Evolutionary conservation across 2,329 filamentous ascomycete genomes (phyloP).

Genomic region (Akanthomyces uredinophilus): DNA sequence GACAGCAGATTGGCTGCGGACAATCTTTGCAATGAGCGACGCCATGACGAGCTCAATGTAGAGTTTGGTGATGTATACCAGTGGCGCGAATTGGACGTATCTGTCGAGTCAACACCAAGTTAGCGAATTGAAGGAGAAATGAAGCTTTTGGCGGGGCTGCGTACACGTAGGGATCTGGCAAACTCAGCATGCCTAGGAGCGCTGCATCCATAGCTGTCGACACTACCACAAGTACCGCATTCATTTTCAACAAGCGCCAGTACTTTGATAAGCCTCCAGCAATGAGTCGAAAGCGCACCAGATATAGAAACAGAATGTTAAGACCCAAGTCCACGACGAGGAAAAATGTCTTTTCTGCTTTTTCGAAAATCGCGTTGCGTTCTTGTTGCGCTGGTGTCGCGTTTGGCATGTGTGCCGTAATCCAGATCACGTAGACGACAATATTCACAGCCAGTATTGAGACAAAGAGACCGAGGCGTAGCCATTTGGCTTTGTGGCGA

Average conservation of each 20-base stretch:
- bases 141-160: background rate
- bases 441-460: slow-evolving; percentile 33
- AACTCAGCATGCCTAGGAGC: slow-evolving; percentile 22
- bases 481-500: slow-evolving; percentile 25
- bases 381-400: slow-evolving; percentile 12
- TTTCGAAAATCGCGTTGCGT: slow-evolving; percentile 21
- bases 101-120: background rate
- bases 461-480: slow-evolving; percentile 33
- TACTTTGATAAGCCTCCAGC: slow-evolving; percentile 46
- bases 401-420: slow-evolving; percentile 26
- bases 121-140: background rate
- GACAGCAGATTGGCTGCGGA: background rate
- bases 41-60: slow-evolving; percentile 15
- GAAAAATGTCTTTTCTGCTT: slow-evolving; percentile 40
- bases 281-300: slow-evolving; percentile 40
- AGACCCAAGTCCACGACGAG: slow-evolving; percentile 42
- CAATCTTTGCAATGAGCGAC: slow-evolving; percentile 13
- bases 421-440: slow-evolving; percentile 36
- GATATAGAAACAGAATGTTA: slow-evolving; percentile 46
- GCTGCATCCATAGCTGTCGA: slow-evolving; percentile 43
- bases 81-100: slow-evolving; percentile 14
- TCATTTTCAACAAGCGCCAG: slow-evolving; percentile 43
- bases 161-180: slow-evolving; percentile 14
- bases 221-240: slow-evolving; percentile 41
- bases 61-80: slow-evolving; percentile 14